phyloP scores from a whole-genome alignment of 78 protist species.

The Chrysochromulina tobinii region DNA sequence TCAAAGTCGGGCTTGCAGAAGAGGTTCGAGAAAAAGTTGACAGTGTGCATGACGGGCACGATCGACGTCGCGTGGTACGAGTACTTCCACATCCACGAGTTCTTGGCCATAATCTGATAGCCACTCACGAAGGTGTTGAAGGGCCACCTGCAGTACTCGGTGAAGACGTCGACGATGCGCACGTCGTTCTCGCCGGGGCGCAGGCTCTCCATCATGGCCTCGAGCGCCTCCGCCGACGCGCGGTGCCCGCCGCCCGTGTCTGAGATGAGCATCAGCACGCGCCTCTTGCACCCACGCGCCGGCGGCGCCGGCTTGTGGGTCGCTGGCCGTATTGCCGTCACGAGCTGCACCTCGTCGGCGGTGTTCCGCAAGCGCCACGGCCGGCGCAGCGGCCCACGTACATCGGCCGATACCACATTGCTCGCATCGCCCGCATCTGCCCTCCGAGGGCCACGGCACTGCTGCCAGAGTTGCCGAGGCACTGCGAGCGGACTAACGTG shows the following conservation, averaged over 20 bases:
- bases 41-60: not conserved
- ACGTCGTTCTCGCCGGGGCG: not conserved
- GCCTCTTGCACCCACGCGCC: not conserved
- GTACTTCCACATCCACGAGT: not conserved
- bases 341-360: no score
- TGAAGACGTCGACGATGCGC: not conserved
- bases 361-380: no score
- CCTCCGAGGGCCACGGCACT: no score
- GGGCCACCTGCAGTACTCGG: not conserved
- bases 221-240: conserved; percentile 27
- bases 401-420: no score
- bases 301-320: no score
- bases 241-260: conserved; percentile 42
- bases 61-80: not conserved
- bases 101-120: not conserved
- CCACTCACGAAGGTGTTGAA: not conserved
- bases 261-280: not conserved
- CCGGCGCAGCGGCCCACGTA: no score
- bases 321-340: no score
- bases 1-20: not conserved
- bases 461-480: no score
- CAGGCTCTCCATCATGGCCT: not conserved
- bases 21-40: not conserved
- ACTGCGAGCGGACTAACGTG: no score
- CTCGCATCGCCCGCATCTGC: no score